phyloP scores from a whole-genome alignment of 1,139 yeast species.

The Wickerhamomyces sp. region DNA sequence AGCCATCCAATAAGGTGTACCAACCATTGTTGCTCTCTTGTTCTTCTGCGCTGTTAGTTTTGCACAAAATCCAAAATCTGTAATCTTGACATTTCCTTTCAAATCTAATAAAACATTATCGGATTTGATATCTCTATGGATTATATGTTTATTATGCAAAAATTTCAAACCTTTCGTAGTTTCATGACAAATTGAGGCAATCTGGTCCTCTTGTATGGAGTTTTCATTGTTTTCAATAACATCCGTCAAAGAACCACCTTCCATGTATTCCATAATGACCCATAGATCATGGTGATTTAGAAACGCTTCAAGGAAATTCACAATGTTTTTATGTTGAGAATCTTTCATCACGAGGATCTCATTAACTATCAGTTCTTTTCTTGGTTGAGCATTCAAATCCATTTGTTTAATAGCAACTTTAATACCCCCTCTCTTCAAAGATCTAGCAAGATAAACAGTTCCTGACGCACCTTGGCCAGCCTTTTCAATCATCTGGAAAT shows the following conservation, averaged over 20 bases:
- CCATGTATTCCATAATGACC: conserved; percentile 97
- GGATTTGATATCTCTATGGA: conserved; percentile 93
- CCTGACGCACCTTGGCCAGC: conserved; percentile 99
- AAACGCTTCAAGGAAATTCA: conserved; percentile 86
- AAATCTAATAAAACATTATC: conserved; percentile 89
- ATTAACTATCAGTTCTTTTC: conserved; percentile 90
- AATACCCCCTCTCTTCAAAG: conserved; percentile 45
- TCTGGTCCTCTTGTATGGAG: conserved; percentile 67
- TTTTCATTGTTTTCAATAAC: conserved; percentile 68
- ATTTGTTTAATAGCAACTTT: conserved; percentile 91
- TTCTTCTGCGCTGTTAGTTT: conserved; percentile 88
- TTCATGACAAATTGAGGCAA: conserved; percentile 86
- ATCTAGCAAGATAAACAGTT: conserved; percentile 84
- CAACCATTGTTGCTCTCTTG: conserved; percentile 97
- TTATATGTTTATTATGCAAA: conserved; percentile 84
- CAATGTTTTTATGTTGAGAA: conserved; percentile 86
- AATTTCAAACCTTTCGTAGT: conserved; percentile 90
- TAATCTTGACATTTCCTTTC: conserved; percentile 85
- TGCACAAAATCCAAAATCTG: conserved; percentile 98
- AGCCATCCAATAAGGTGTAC: conserved; percentile 99
- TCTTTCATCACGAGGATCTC: conserved; percentile 96
- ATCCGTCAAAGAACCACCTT: conserved; percentile 85
- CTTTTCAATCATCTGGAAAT: conserved; percentile 82
- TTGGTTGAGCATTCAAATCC: conserved; percentile 89
- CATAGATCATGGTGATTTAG: conserved; percentile 66